Conservation (phyloP, 2,329 filamentous ascomycete species). For the Beauveria pseudobassiana region DNA sequence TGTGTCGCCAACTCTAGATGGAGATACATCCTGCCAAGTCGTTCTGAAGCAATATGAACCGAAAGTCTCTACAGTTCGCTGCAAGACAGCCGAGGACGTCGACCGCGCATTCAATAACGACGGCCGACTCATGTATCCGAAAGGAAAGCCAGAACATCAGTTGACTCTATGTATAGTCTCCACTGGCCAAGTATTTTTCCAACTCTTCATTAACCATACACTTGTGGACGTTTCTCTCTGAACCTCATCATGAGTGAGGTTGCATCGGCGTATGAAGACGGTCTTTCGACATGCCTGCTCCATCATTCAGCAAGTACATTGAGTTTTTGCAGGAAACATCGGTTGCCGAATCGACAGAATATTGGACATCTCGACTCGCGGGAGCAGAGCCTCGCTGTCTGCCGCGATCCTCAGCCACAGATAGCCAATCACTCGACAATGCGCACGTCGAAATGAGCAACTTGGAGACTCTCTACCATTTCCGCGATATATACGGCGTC, state of each 20-base stretch:
- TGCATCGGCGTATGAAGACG: neutral
- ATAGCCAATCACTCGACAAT: neutral
- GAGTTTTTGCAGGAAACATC: neutral
- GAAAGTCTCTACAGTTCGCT: neutral
- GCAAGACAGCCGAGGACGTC: neutral
- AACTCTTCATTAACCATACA: neutral
- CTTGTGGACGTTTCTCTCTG: neutral
- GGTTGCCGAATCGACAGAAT: neutral
- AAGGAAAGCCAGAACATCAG: neutral
- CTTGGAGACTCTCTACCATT: neutral
- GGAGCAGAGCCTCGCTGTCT: neutral
- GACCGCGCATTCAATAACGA: neutral
- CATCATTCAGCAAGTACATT: neutral
- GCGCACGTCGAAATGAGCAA: slow-evolving; percentile 1
- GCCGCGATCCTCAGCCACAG: neutral
- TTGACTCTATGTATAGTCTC: neutral
- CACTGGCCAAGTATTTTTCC: neutral
- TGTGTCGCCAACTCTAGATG: neutral
- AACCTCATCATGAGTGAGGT: neutral
- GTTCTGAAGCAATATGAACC: neutral
- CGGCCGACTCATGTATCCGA: neutral
- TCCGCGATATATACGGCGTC: slow-evolving; percentile 18
- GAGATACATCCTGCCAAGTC: neutral
- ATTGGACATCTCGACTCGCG: neutral
- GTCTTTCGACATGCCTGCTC: neutral